These are phyloP conservation scores for Boletus tylopilopsis DNA, from an alignment of 768 basidiomycete species.

Conservation along the genomic window DNA sequence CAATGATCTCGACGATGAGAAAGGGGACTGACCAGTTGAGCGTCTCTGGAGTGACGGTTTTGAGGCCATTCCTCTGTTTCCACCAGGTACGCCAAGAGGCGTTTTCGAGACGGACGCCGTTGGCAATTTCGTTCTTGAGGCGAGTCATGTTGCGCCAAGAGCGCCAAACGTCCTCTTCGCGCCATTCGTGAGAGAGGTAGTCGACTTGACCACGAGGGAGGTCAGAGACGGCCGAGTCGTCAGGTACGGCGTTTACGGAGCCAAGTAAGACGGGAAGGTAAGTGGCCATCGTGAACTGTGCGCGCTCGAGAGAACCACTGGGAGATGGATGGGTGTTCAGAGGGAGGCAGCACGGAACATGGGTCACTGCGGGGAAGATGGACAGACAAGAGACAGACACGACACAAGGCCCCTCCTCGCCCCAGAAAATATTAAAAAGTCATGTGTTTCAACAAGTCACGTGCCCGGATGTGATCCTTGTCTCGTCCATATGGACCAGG, in stretches of 20 bases:
- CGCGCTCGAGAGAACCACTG: neutral
- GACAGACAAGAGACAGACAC: too few species aligned
- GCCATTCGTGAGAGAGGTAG: conserved; percentile 97
- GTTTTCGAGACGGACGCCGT: conserved; percentile 93
- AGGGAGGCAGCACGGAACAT: too few species aligned
- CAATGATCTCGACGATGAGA: conserved; percentile 1
- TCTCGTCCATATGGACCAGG: too few species aligned
- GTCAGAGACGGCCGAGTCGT: conserved; percentile 79
- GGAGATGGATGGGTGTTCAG: conserved; percentile 6
- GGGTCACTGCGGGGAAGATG: too few species aligned
- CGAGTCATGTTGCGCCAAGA: conserved; percentile 99
- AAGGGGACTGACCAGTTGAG: conserved; percentile 84
- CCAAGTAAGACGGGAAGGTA: conserved; percentile 69
- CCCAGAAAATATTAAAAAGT: neutral
- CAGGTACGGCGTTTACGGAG: conserved; percentile 59
- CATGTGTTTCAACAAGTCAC: neutral
- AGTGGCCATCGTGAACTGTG: conserved; percentile 45
- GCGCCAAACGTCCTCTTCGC: conserved; percentile 97
- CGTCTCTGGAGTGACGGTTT: conserved; percentile 94
- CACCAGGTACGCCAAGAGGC: conserved; percentile 99
- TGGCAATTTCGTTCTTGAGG: conserved; percentile 97
- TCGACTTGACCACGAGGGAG: conserved; percentile 92
- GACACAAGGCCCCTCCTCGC: too few species aligned
- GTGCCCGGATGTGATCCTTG: too few species aligned
- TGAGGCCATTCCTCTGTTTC: conserved; percentile 96